Conservation (phyloP, 1,284 basidiomycete genomes). For the Earliella scabrosa region DNA sequence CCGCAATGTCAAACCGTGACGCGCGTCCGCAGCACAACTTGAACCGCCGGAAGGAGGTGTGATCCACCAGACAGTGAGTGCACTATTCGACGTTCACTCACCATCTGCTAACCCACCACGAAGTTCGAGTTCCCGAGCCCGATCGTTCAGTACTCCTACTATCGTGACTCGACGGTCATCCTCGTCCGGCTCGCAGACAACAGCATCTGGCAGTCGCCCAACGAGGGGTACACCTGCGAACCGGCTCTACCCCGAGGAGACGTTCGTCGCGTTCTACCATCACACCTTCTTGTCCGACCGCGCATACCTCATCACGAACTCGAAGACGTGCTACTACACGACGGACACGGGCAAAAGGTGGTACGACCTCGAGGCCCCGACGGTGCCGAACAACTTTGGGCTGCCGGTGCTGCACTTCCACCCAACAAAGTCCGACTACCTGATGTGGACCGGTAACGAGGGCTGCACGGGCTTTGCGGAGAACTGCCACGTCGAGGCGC, state of each 20-base stretch:
- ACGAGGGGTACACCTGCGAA: constrained; percentile 95
- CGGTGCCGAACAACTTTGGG: constrained; percentile 80
- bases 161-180: constrained; percentile 78
- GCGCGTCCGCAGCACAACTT: constrained; percentile 44
- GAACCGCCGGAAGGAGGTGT: constrained; percentile 77
- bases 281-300: constrained; percentile 82
- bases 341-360: constrained; percentile 83
- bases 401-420: constrained; percentile 88
- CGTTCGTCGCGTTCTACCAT: constrained; percentile 85
- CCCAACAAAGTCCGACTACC: constrained; percentile 75
- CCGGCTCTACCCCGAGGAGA: constrained; percentile 60
- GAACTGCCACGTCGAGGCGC: constrained; percentile 74
- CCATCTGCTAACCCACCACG: not conserved
- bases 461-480: constrained; percentile 57
- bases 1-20: constrained; percentile 76
- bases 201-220: constrained; percentile 90
- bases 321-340: constrained; percentile 75
- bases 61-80: constrained; percentile 67
- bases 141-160: constrained; percentile 85
- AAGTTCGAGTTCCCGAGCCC: constrained; percentile 76
- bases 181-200: constrained; percentile 82
- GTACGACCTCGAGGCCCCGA: constrained; percentile 64
- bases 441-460: constrained; percentile 88
- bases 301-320: constrained; percentile 87
- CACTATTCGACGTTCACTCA: not conserved